These are phyloP conservation scores for Moelleriella libera DNA, from an alignment of 2,329 filamentous ascomycete genomes.

Conservation along the genomic window DNA sequence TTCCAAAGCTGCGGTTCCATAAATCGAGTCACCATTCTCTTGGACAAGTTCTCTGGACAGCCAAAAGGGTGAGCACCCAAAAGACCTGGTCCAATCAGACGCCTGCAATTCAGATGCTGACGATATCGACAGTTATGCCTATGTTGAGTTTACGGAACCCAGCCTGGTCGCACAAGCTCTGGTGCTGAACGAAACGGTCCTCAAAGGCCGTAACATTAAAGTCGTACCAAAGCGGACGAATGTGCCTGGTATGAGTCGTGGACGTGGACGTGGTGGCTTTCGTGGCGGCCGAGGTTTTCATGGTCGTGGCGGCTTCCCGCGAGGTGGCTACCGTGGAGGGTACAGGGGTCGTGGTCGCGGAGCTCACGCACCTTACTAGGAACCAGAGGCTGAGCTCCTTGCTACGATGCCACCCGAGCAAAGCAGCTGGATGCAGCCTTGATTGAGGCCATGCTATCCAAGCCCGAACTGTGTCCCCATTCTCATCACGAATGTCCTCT, in stretches of 20 bases:
- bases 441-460: neutral
- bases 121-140: conserved; percentile 63
- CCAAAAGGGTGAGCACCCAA: conserved; percentile 66
- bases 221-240: conserved; percentile 93
- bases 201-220: conserved; percentile 91
- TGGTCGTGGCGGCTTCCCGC: conserved; percentile 38
- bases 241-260: conserved; percentile 82
- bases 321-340: conserved; percentile 51
- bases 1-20: conserved; percentile 96
- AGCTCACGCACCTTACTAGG: conserved; percentile 47
- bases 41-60: conserved; percentile 97
- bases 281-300: conserved; percentile 36
- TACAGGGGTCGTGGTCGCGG: conserved; percentile 53
- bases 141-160: conserved; percentile 95
- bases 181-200: conserved; percentile 90
- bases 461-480: neutral
- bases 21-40: conserved; percentile 91
- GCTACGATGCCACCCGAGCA: conserved; percentile 7
- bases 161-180: conserved; percentile 85
- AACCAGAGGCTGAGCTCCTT: conserved; percentile 17
- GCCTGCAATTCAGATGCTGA: neutral
- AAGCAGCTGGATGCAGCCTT: conserved; percentile 1
- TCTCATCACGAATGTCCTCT: no score
- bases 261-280: conserved; percentile 47
- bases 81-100: no score